These are phyloP conservation scores for Nelumbo lutea DNA, from an alignment of 164 flowering plant genomes.

Conservation along the genomic window DNA sequence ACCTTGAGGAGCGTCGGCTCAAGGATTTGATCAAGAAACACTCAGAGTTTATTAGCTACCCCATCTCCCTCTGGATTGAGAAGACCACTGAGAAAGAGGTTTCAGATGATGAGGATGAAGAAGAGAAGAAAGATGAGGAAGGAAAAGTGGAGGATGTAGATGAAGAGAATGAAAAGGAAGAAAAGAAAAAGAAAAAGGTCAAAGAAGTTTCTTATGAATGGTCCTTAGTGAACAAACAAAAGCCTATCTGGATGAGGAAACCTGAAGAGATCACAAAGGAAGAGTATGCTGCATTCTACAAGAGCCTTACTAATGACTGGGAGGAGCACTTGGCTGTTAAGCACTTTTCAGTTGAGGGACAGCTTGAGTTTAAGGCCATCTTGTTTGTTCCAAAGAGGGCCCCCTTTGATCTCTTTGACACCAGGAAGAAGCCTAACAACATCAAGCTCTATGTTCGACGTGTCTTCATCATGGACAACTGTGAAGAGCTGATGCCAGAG, in stretches of 20 bases:
- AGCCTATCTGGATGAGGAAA: conserved; percentile 59
- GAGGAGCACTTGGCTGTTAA: conserved; percentile 51
- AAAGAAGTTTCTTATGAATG: conserved; percentile 33
- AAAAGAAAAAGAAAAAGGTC: conserved; percentile 32
- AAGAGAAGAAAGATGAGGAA: conserved; percentile 50
- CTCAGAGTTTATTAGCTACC: conserved; percentile 35
- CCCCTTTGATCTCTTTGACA: conserved; percentile 59
- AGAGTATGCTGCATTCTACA: conserved; percentile 49
- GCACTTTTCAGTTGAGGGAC: conserved; percentile 55
- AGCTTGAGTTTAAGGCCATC: conserved; percentile 9
- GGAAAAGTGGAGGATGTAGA: conserved; percentile 46
- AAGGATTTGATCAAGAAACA: conserved; percentile 34
- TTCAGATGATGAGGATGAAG: conserved; percentile 53
- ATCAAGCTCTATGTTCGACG: conserved; percentile 60
- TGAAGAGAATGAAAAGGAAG: conserved; percentile 45
- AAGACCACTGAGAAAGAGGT: conserved; percentile 55
- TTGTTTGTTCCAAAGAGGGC: conserved; percentile 60
- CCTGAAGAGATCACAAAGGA: conserved; percentile 50
- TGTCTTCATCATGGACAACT: conserved; percentile 56
- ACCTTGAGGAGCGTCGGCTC: conserved; percentile 46
- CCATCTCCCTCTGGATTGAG: conserved; percentile 48
- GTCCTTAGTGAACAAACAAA: conserved; percentile 48
- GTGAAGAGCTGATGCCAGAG: conserved; percentile 55
- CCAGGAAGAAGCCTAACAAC: conserved; percentile 60
- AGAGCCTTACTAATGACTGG: conserved; percentile 35